Conservation (phyloP, 1,139 yeast species). For the Suhomyces yuchorum region DNA sequence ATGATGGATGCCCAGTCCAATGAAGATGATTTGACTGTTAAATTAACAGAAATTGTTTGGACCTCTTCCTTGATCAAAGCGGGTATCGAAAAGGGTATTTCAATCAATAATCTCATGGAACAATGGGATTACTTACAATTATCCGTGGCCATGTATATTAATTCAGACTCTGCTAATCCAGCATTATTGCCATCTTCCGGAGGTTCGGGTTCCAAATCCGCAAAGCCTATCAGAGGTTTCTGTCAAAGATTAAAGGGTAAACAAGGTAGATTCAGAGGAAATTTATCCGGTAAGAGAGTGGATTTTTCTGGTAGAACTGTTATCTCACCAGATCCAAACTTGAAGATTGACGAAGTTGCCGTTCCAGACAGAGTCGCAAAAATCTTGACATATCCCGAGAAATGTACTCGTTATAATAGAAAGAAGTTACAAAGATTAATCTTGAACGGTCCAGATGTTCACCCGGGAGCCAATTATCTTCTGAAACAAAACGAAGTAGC, state of each 20-base stretch:
- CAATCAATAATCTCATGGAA: slow-evolving; percentile 91
- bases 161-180: slow-evolving; percentile 92
- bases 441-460: slow-evolving; percentile 80
- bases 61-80: slow-evolving; percentile 90
- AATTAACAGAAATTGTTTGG: slow-evolving; percentile 95
- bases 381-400: slow-evolving; percentile 93
- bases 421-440: slow-evolving; percentile 74
- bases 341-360: slow-evolving; percentile 94
- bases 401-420: slow-evolving; percentile 84
- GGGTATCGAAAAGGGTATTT: slow-evolving; percentile 92
- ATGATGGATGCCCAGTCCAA: slow-evolving; percentile 92
- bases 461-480: slow-evolving; percentile 96
- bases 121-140: slow-evolving; percentile 98
- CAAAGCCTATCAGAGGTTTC: slow-evolving; percentile 91
- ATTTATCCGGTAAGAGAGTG: slow-evolving; percentile 96
- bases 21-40: slow-evolving; percentile 96
- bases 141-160: slow-evolving; percentile 95
- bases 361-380: slow-evolving; percentile 97
- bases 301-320: slow-evolving; percentile 98
- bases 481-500: slow-evolving; percentile 81
- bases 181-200: slow-evolving; percentile 66
- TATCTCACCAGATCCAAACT: slow-evolving; percentile 97
- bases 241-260: slow-evolving; percentile 98
- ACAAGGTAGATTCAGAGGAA: slow-evolving; percentile 98
- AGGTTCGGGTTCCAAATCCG: slow-evolving; percentile 55